A percentile compares a stretch with the other conserved stretches of the same genome.
Conservation (phyloP, 2,329 filamentous ascomycete species). For the Nothomitra cinnamomea region DNA sequence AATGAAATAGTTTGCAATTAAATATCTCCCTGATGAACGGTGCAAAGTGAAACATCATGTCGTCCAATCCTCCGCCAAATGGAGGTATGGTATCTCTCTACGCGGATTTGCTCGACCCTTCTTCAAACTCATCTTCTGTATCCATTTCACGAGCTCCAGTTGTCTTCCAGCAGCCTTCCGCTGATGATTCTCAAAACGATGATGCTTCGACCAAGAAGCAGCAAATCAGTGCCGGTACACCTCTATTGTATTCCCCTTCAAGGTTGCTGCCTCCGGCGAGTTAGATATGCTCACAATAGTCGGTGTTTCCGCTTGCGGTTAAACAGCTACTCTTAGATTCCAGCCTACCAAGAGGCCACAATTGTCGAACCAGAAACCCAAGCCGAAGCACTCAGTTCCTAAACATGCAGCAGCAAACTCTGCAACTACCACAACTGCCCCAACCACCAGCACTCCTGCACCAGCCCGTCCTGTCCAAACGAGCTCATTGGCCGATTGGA, state of each 20-base stretch:
- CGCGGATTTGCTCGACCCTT: conserved; percentile 57
- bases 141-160: conserved; percentile 67
- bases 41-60: background rate
- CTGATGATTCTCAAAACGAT: conserved; percentile 29
- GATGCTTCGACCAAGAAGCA: conserved; percentile 42
- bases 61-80: conserved; percentile 18
- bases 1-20: no score
- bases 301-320: conserved; percentile 11
- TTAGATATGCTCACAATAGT: conserved; percentile 29
- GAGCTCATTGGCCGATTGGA: conserved; percentile 66
- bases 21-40: no score
- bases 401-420: conserved; percentile 22
- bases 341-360: conserved; percentile 72
- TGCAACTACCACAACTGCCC: conserved; percentile 15
- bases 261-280: conserved; percentile 5
- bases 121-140: conserved; percentile 28
- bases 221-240: conserved; percentile 45
- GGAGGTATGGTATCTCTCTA: conserved; percentile 55
- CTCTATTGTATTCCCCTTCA: conserved; percentile 9
- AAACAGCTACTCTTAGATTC: conserved; percentile 54
- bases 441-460: conserved; percentile 8
- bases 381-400: conserved; percentile 43
- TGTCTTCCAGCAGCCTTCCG: conserved; percentile 42
- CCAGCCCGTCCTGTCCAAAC: conserved; percentile 33
- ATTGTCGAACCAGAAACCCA: conserved; percentile 40